A percentile compares a stretch with the other conserved stretches of the same genome.
Evolutionary conservation across 345 rosid species (phyloP).

Genomic region (Aquilaria yunnanensis): DNA sequence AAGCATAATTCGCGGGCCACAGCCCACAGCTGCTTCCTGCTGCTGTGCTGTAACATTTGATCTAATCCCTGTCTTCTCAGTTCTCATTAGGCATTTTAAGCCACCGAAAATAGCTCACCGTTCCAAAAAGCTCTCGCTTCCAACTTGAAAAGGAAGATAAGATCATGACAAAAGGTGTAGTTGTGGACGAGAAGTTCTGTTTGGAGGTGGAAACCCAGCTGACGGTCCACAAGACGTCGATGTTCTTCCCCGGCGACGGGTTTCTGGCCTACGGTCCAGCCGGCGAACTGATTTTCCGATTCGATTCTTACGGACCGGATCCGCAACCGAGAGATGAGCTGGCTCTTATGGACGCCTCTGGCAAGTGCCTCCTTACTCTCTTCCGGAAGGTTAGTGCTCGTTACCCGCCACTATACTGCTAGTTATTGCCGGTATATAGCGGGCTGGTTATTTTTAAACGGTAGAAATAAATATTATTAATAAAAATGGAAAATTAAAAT

Average conservation of each 20-base stretch:
- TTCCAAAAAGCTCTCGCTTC: too few relatives aligned
- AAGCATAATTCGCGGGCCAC: too few relatives aligned
- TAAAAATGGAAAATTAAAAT: too few relatives aligned
- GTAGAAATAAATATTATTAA: too few relatives aligned
- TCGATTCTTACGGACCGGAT: constrained; percentile 28
- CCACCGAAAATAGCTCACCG: too few relatives aligned
- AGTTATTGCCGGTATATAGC: too few relatives aligned
- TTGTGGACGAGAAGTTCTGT: constrained; percentile 29
- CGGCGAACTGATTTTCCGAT: constrained; percentile 22
- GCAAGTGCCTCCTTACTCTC: constrained; percentile 37
- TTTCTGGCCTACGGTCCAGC: constrained; percentile 25
- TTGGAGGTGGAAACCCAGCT: constrained; percentile 24
- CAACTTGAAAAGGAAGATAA: too few relatives aligned
- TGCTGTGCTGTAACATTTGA: too few relatives aligned
- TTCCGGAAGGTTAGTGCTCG: constrained; percentile 23
- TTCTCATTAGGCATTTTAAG: too few relatives aligned
- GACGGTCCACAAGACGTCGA: constrained; percentile 26
- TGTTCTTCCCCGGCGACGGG: constrained; percentile 39
- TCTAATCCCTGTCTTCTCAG: too few relatives aligned
- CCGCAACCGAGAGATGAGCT: constrained; percentile 27
- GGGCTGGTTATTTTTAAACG: too few relatives aligned
- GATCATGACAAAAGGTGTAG: background rate
- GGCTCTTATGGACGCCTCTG: constrained; percentile 37
- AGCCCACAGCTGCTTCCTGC: too few relatives aligned
- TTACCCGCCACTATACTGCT: background rate